Evolutionary conservation across 306 rosid genomes (phyloP).

Genomic region (Cicer bijugum): DNA sequence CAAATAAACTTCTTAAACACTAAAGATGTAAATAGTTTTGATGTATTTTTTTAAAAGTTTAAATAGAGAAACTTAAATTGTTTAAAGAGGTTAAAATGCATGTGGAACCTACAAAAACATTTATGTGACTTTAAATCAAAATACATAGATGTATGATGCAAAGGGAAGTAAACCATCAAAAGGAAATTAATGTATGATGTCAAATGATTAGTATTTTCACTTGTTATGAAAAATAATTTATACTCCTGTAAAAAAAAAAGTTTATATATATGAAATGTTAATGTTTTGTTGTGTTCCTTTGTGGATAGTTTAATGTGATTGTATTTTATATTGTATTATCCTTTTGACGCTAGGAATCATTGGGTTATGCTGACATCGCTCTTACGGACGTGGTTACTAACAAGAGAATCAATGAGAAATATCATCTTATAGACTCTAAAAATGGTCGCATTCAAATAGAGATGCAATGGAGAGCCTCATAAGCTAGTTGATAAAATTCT

Average conservation of each 20-base stretch:
- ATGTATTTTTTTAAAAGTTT: neutral
- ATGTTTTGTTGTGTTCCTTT: neutral
- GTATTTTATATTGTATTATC: neutral
- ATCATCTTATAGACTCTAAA: slow-evolving; percentile 89
- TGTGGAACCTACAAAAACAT: too few species aligned
- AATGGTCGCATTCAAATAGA: slow-evolving; percentile 86
- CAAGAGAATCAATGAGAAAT: slow-evolving; percentile 79
- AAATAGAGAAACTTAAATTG: neutral
- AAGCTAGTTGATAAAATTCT: slow-evolving; percentile 6
- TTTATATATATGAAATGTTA: neutral
- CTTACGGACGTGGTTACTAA: slow-evolving; percentile 75
- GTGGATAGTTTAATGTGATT: neutral
- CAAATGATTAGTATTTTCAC: too few species aligned
- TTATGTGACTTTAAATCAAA: too few species aligned
- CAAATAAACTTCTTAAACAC: neutral
- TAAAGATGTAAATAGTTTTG: neutral
- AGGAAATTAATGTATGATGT: too few species aligned
- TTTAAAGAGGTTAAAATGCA: neutral
- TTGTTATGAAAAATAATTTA: too few species aligned
- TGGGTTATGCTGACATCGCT: slow-evolving; percentile 74
- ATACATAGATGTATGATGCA: too few species aligned
- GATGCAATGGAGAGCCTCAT: slow-evolving; percentile 81
- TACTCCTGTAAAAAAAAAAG: too few species aligned
- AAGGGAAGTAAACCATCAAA: too few species aligned
- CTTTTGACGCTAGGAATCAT: slow-evolving; percentile 59